Conservation (phyloP, 2,329 filamentous ascomycete genomes). For the Escovopsis weberi region DNA sequence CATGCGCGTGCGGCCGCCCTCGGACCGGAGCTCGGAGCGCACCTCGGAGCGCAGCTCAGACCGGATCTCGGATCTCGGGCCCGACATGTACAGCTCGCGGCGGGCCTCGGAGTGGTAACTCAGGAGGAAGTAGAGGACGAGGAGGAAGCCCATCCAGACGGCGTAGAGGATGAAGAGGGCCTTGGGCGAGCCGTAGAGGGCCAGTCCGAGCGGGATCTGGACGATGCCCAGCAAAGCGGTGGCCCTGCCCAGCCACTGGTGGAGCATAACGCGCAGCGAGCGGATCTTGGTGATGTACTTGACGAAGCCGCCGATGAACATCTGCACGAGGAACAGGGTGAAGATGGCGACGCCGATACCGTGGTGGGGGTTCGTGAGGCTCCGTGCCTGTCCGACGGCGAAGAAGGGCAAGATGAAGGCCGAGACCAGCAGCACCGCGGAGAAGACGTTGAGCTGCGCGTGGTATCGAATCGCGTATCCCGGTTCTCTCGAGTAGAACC, state of each 20-base stretch:
- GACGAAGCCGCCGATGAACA: slow-evolving; percentile 53
- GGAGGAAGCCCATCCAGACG: slow-evolving; percentile 57
- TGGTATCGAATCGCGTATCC: slow-evolving; percentile 53
- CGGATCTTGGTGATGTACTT: slow-evolving; percentile 33
- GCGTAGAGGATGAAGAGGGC: slow-evolving; percentile 76
- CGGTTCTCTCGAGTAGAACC: slow-evolving; percentile 52
- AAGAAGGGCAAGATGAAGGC: slow-evolving; percentile 64
- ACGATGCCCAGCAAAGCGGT: slow-evolving; percentile 70
- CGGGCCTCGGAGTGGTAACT: slow-evolving; percentile 51
- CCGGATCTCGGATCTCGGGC: slow-evolving; percentile 10
- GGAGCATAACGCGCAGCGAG: slow-evolving; percentile 47
- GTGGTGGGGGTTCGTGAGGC: slow-evolving; percentile 69
- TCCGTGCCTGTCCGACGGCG: slow-evolving; percentile 58
- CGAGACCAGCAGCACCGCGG: slow-evolving; percentile 52
- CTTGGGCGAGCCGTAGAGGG: slow-evolving; percentile 81
- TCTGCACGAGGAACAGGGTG: slow-evolving; percentile 55
- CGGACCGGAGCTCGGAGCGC: slow-evolving; percentile 30
- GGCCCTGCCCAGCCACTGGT: slow-evolving; percentile 74
- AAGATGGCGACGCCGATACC: slow-evolving; percentile 72
- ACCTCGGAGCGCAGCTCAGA: not conserved
- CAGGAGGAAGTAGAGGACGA: slow-evolving; percentile 67
- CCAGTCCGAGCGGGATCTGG: slow-evolving; percentile 79
- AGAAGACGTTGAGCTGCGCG: slow-evolving; percentile 58
- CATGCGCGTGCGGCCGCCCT: slow-evolving; percentile 24
- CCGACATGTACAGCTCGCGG: slow-evolving; percentile 39